A percentile compares a stretch with the other conserved stretches of the same genome.
phyloP scores from a whole-genome alignment of 2,329 filamentous ascomycete genomes.

The Aspergillus caelatus region DNA sequence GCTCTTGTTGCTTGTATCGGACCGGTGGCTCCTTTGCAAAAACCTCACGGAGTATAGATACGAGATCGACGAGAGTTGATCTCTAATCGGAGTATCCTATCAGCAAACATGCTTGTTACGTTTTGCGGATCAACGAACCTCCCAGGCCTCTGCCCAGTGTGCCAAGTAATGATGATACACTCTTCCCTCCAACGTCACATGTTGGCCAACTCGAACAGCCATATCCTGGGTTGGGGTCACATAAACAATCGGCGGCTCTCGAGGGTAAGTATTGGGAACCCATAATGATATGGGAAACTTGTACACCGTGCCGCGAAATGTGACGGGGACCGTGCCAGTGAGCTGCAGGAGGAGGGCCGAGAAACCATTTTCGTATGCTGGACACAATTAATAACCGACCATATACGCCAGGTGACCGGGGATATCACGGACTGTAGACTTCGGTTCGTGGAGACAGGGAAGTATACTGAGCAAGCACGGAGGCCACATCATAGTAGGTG shows the following conservation, averaged over 20 bases:
- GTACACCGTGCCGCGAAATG: constrained; percentile 86
- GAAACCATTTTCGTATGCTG: constrained; percentile 85
- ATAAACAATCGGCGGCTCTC: constrained; percentile 82
- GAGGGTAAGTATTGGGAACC: constrained; percentile 88
- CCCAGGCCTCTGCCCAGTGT: constrained; percentile 85
- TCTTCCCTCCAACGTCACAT: constrained; percentile 89
- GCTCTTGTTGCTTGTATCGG: constrained; percentile 64
- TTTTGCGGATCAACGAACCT: constrained; percentile 64
- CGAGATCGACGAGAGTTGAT: constrained; percentile 79
- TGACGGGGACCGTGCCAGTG: constrained; percentile 84
- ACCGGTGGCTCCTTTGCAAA: constrained; percentile 96
- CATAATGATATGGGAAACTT: constrained; percentile 90
- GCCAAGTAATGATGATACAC: constrained; percentile 96
- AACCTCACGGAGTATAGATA: constrained; percentile 78
- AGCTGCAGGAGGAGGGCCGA: constrained; percentile 86
- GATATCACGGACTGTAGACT: constrained; percentile 75
- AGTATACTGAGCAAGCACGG: constrained; percentile 76
- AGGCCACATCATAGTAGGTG: constrained; percentile 88
- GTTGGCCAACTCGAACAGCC: constrained; percentile 87
- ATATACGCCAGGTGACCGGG: neutral
- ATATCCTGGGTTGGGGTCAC: constrained; percentile 87
- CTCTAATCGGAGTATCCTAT: constrained; percentile 54
- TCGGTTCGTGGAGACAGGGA: constrained; percentile 85
- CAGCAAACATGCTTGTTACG: neutral
- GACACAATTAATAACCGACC: neutral